A percentile compares a stretch with the other conserved stretches of the same genome.
Evolutionary conservation across 495 filamentous ascomycete genomes (phyloP).

Genomic region (Hypomontagnella monticulosa): DNA sequence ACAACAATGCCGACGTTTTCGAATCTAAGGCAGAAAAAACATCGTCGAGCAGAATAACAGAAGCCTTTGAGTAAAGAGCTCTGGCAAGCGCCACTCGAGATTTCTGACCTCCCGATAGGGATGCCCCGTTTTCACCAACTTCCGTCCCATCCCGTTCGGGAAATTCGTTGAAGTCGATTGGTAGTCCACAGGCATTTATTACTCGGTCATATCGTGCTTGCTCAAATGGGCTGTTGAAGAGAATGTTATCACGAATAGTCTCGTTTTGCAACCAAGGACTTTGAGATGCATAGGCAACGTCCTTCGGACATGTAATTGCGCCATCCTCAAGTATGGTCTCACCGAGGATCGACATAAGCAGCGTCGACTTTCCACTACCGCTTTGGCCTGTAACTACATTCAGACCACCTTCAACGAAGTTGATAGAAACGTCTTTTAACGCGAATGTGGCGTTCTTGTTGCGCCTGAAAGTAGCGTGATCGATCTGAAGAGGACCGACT

Average conservation of each 20-base stretch:
- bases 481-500: conserved; percentile 52
- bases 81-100: conserved; percentile 75
- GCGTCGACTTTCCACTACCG: conserved; percentile 71
- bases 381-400: conserved; percentile 64
- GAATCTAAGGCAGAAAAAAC: conserved; percentile 71
- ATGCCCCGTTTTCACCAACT: conserved; percentile 73
- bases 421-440: conserved; percentile 56
- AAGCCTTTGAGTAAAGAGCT: conserved; percentile 72
- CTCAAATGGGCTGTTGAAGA: conserved; percentile 63
- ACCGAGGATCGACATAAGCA: conserved; percentile 69
- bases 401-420: conserved; percentile 61
- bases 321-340: conserved; percentile 61
- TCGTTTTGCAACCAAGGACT: conserved; percentile 66
- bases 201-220: conserved; percentile 63
- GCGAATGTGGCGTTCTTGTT: conserved; percentile 56
- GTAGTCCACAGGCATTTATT: conserved; percentile 70
- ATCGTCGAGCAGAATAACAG: conserved; percentile 73
- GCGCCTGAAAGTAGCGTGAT: conserved; percentile 57
- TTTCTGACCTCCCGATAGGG: conserved; percentile 75
- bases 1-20: conserved; percentile 59
- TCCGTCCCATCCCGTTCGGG: conserved; percentile 64
- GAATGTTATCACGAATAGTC: conserved; percentile 66
- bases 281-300: conserved; percentile 65
- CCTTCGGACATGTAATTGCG: conserved; percentile 57
- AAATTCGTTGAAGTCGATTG: conserved; percentile 64